phyloP scores from a whole-genome alignment of 768 basidiomycete species.

The Boletus subparvulus region DNA sequence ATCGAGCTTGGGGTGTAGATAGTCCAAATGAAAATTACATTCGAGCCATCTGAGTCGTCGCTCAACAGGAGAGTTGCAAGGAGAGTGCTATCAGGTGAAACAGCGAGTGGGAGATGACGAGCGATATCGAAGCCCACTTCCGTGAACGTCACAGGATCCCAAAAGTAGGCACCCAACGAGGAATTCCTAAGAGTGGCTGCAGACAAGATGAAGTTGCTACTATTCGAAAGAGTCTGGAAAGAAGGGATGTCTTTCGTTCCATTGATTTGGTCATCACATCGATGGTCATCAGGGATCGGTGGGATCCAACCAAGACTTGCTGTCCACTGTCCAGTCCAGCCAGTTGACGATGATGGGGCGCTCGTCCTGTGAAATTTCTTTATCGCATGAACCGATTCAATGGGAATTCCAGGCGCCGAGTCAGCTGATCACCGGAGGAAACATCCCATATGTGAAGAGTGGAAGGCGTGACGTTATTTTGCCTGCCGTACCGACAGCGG shows the following conservation, averaged over 20 bases:
- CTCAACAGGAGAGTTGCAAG: not conserved
- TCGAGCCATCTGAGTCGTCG: not conserved
- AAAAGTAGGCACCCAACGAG: conserved; percentile 1
- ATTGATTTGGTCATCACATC: not conserved
- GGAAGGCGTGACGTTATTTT: not conserved
- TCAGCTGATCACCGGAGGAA: not conserved
- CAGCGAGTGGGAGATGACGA: not conserved
- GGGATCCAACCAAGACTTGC: conserved; percentile 1
- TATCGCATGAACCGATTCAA: not conserved
- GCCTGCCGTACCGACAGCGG: not conserved
- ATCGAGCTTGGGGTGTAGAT: not conserved
- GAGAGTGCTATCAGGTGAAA: not conserved
- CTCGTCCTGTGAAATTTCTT: not conserved
- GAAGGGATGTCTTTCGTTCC: not conserved
- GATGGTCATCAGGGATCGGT: not conserved
- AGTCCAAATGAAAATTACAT: not conserved
- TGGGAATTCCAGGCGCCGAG: not conserved
- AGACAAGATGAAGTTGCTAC: not conserved
- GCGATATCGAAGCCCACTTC: not conserved
- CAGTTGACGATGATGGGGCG: not conserved
- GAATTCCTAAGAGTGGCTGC: not conserved
- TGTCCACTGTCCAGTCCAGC: not conserved
- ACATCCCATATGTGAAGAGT: not conserved
- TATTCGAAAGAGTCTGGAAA: not conserved
- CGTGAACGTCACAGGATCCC: conserved; percentile 1